Evolutionary conservation across 495 filamentous ascomycete genomes (phyloP).

Genomic region (Daldinia grandis): DNA sequence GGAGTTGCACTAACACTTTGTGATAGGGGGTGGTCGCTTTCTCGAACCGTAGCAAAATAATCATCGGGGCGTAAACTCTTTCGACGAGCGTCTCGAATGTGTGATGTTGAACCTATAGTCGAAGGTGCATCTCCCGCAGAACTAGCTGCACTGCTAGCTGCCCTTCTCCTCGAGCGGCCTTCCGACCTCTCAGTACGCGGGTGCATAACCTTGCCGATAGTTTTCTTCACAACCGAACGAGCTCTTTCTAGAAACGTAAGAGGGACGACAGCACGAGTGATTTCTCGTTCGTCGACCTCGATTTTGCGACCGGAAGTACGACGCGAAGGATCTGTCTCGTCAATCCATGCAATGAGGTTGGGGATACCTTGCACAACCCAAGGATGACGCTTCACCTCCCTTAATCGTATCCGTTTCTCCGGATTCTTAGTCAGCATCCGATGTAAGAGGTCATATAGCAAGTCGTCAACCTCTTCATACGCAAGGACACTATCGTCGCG

Average conservation of each 20-base stretch:
- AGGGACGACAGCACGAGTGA: slow-evolving; percentile 88
- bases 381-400: slow-evolving; percentile 94
- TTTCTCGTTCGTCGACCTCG: slow-evolving; percentile 88
- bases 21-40: slow-evolving; percentile 79
- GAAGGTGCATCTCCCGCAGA: slow-evolving; percentile 55
- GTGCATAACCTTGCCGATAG: slow-evolving; percentile 67
- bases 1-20: slow-evolving; percentile 83
- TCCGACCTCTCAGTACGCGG: slow-evolving; percentile 63
- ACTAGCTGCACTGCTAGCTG: slow-evolving; percentile 67
- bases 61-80: slow-evolving; percentile 79
- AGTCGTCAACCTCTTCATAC: slow-evolving; percentile 86
- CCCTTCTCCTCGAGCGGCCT: slow-evolving; percentile 60
- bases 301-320: slow-evolving; percentile 88
- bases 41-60: slow-evolving; percentile 62
- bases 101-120: slow-evolving; percentile 48
- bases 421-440: slow-evolving; percentile 91
- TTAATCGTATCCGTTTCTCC: slow-evolving; percentile 82
- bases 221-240: slow-evolving; percentile 72
- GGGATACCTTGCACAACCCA: slow-evolving; percentile 87
- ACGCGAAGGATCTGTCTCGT: slow-evolving; percentile 87
- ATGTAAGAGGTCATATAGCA: slow-evolving; percentile 80
- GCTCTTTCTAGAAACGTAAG: slow-evolving; percentile 84
- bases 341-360: slow-evolving; percentile 82
- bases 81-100: slow-evolving; percentile 63
- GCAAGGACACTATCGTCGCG: slow-evolving; percentile 72